Conservation (phyloP, 176 grass and related monocot genomes). For the Cymbopogon citratus region DNA sequence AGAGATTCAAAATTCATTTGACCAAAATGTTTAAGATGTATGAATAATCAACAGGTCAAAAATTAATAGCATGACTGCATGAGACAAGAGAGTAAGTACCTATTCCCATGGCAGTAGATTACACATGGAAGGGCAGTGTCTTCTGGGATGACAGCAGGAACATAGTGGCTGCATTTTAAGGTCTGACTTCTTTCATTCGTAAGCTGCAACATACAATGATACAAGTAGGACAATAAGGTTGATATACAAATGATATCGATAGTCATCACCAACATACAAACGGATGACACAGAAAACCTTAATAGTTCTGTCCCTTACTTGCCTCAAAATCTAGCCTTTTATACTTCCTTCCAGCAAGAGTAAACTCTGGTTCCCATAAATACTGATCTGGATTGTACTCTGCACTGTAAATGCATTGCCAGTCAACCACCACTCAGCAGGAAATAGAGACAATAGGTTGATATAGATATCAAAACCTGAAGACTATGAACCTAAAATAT, state of each 20-base stretch:
- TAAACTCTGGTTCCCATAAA: slow-evolving; percentile 97
- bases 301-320: slow-evolving; percentile 72
- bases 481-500: not conserved
- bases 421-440: slow-evolving; percentile 1
- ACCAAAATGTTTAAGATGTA: slow-evolving; percentile 1
- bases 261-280: slow-evolving; percentile 15
- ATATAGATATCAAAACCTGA: not conserved
- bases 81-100: slow-evolving; percentile 33
- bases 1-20: not conserved
- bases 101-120: slow-evolving; percentile 98
- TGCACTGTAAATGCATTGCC: slow-evolving; percentile 55
- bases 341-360: slow-evolving; percentile 86
- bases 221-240: slow-evolving; percentile 28
- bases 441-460: not conserved
- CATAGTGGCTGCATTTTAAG: slow-evolving; percentile 97
- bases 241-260: slow-evolving; percentile 7
- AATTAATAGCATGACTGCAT: slow-evolving; percentile 1
- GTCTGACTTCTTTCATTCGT: slow-evolving; percentile 78
- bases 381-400: slow-evolving; percentile 99
- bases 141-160: slow-evolving; percentile 77
- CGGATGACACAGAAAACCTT: slow-evolving; percentile 31
- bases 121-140: slow-evolving; percentile 87
- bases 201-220: slow-evolving; percentile 51
- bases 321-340: slow-evolving; percentile 98
- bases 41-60: not conserved